These are phyloP conservation scores for Harringtonia lauricola DNA, from an alignment of 2,329 filamentous ascomycete species.

Conservation along the genomic window DNA sequence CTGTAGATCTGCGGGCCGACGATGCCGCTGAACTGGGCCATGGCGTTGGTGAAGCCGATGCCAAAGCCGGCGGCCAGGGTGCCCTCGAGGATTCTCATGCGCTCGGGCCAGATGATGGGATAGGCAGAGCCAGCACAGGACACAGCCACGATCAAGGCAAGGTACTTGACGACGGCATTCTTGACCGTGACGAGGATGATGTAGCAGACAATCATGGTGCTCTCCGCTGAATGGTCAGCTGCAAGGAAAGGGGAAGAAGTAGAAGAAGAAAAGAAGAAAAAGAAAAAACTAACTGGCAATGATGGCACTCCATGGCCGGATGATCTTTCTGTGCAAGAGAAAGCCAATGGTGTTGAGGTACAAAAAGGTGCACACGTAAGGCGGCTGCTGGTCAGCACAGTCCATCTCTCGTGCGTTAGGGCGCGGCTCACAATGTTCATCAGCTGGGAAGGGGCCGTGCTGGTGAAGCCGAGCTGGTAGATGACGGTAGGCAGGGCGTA, in stretches of 20 bases:
- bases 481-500: constrained; percentile 30
- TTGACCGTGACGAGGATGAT: constrained; percentile 24
- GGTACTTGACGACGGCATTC: constrained; percentile 23
- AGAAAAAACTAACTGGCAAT: constrained; percentile 26
- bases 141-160: constrained; percentile 23
- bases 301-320: constrained; percentile 25
- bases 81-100: constrained; percentile 27
- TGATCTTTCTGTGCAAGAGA: constrained; percentile 22
- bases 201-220: constrained; percentile 25
- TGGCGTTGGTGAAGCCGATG: constrained; percentile 29
- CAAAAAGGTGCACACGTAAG: constrained; percentile 24
- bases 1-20: constrained; percentile 28
- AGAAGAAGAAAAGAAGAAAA: too few species aligned
- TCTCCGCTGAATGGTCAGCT: too few species aligned
- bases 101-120: constrained; percentile 31
- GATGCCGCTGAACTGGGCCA: constrained; percentile 30
- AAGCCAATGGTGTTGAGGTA: constrained; percentile 24
- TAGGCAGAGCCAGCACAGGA: constrained; percentile 28
- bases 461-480: constrained; percentile 29
- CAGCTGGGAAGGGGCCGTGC: constrained; percentile 27
- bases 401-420: background rate
- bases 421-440: constrained; percentile 30
- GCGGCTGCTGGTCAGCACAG: constrained; percentile 17
- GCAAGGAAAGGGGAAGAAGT: background rate
- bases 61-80: constrained; percentile 27